Conservation (phyloP, 2,329 filamentous ascomycete species). For the Teratosphaeria viscida region DNA sequence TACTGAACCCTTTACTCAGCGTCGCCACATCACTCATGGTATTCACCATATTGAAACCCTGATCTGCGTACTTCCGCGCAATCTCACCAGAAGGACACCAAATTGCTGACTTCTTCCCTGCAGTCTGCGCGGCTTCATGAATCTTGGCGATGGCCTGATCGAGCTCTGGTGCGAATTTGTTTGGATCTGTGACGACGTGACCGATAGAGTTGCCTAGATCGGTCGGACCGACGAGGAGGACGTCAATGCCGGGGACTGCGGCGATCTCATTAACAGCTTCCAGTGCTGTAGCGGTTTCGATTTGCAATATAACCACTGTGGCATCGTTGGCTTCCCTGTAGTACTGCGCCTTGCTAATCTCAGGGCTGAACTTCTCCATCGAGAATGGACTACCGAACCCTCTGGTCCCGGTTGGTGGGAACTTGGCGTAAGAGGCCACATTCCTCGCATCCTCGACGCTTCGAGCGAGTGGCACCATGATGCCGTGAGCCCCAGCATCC, state of each 20-base stretch:
- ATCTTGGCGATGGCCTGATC: constrained; percentile 42
- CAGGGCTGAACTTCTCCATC: constrained; percentile 24
- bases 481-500: constrained; percentile 49
- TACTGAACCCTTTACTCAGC: constrained; percentile 18
- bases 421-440: constrained; percentile 44
- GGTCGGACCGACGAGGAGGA: constrained; percentile 45
- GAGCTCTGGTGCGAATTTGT: constrained; percentile 40
- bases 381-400: constrained; percentile 48
- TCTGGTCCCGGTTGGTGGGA: constrained; percentile 44
- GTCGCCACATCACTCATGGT: constrained; percentile 23
- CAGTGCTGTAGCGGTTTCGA: constrained; percentile 34
- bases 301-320: constrained; percentile 41
- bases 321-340: constrained; percentile 45
- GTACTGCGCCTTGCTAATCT: constrained; percentile 33
- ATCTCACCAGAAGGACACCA: constrained; percentile 44
- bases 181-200: constrained; percentile 36
- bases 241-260: constrained; percentile 42
- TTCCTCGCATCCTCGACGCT: constrained; percentile 43
- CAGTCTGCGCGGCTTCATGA: constrained; percentile 40
- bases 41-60: constrained; percentile 46
- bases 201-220: constrained; percentile 50
- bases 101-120: constrained; percentile 45
- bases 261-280: constrained; percentile 39
- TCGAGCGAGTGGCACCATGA: constrained; percentile 40
- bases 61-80: constrained; percentile 41